Evolutionary conservation across 805 yeast species (phyloP).

Genomic region (Starmera amethionina): DNA sequence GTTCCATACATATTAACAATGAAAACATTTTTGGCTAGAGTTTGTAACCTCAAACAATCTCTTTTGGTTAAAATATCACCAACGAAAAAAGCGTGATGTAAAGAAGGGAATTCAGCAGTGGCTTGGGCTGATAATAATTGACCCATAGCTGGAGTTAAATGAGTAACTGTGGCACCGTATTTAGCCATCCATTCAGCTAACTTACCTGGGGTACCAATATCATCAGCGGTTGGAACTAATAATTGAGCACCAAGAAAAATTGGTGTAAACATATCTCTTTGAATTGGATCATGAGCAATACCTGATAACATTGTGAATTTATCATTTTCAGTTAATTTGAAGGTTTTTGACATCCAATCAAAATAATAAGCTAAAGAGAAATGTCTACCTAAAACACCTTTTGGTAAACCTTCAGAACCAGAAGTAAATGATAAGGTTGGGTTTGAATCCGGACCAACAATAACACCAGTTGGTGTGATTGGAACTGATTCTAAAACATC

Average conservation of each 20-base stretch:
- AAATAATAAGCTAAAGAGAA: constrained; percentile 94
- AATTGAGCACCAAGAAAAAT: constrained; percentile 90
- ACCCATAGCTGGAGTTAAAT: constrained; percentile 99
- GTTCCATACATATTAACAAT: constrained; percentile 99
- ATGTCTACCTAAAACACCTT: constrained; percentile 97
- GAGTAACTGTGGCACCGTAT: constrained; percentile 90
- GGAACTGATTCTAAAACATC: constrained; percentile 45
- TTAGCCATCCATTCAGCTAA: constrained; percentile 95
- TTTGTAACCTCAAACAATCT: constrained; percentile 88
- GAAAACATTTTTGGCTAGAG: constrained; percentile 78
- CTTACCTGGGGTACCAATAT: constrained; percentile 97
- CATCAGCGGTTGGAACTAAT: constrained; percentile 91
- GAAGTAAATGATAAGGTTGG: constrained; percentile 96
- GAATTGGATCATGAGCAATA: constrained; percentile 98
- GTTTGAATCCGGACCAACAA: constrained; percentile 95
- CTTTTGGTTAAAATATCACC: constrained; percentile 97
- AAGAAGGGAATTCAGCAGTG: constrained; percentile 66
- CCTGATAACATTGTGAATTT: constrained; percentile 96
- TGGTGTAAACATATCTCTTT: constrained; percentile 98
- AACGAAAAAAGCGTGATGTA: constrained; percentile 96
- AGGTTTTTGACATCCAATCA: constrained; percentile 95
- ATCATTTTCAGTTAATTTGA: constrained; percentile 69
- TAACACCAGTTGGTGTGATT: constrained; percentile 66
- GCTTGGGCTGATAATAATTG: constrained; percentile 96
- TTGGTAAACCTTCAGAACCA: constrained; percentile 97